phyloP scores from a whole-genome alignment of 2,329 filamentous ascomycete species.

The Coleophoma eucalyptorum region DNA sequence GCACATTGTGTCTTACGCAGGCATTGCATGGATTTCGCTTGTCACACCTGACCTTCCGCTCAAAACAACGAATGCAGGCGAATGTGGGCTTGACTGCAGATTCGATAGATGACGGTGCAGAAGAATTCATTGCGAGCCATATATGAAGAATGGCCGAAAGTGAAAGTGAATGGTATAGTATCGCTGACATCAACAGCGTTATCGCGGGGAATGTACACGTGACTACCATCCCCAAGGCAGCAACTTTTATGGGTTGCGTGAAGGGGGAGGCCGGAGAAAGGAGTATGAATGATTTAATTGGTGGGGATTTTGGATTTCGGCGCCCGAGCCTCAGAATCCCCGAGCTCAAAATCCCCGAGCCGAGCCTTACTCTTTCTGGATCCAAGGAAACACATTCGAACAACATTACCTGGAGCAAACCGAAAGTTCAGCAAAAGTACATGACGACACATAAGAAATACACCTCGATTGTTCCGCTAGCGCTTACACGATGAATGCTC shows the following conservation, averaged over 20 bases:
- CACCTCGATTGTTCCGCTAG: neutral
- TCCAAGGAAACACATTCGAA: too few species aligned
- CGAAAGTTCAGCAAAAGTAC: too few species aligned
- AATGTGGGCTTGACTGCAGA: neutral
- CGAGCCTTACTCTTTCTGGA: too few species aligned
- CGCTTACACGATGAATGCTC: neutral
- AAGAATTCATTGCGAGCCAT: neutral
- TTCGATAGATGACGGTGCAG: neutral
- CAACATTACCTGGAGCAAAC: too few species aligned
- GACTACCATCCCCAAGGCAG: too few species aligned
- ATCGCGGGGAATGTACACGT: too few species aligned
- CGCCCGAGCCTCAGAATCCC: constrained; percentile 2
- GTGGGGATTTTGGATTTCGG: constrained; percentile 3
- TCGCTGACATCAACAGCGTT: too few species aligned
- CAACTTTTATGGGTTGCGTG: too few species aligned
- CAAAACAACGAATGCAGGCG: constrained; percentile 5
- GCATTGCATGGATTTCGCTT: constrained; percentile 36
- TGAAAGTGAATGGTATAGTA: too few species aligned
- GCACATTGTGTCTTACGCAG: constrained; percentile 29
- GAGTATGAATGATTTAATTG: neutral
- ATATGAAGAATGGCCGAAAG: neutral
- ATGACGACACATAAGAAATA: neutral
- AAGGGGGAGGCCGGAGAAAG: neutral
- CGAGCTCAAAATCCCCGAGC: too few species aligned
- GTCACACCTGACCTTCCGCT: constrained; percentile 38